These are phyloP conservation scores for Fusarium equiseti DNA, from an alignment of 2,329 filamentous ascomycete species.

Conservation along the genomic window DNA sequence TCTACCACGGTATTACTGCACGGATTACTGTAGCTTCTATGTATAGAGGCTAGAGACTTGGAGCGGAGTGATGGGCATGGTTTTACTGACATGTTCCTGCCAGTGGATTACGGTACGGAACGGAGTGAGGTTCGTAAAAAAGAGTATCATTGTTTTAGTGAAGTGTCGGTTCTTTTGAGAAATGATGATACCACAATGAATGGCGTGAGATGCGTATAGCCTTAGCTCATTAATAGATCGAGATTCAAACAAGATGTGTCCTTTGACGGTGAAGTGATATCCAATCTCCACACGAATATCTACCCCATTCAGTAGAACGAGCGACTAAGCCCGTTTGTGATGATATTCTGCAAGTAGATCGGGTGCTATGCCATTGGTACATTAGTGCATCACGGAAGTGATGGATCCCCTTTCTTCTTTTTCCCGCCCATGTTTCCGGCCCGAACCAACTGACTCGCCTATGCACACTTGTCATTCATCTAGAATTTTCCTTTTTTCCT, in stretches of 20 bases:
- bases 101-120: slow-evolving; percentile 5
- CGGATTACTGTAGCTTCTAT: slow-evolving; percentile 24
- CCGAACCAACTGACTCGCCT: slow-evolving; percentile 18
- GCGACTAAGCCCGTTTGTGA: slow-evolving; percentile 12
- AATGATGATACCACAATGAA: slow-evolving; percentile 15
- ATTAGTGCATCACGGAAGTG: slow-evolving; percentile 18
- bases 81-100: slow-evolving; percentile 26
- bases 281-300: not conserved
- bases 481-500: slow-evolving; percentile 13
- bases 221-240: slow-evolving; percentile 14
- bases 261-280: not conserved
- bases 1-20: slow-evolving; percentile 37
- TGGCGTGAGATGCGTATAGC: not conserved
- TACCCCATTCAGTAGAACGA: not conserved
- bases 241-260: not conserved
- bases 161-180: slow-evolving; percentile 10
- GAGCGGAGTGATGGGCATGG: slow-evolving; percentile 25
- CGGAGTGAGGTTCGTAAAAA: slow-evolving; percentile 46
- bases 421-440: slow-evolving; percentile 4
- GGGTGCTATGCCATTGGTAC: slow-evolving; percentile 24
- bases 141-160: slow-evolving; percentile 35
- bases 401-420: slow-evolving; percentile 15
- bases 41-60: slow-evolving; percentile 31
- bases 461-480: slow-evolving; percentile 2
- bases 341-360: slow-evolving; percentile 25